Conservation (phyloP, 306 rosid species). For the Herpetospermum pedunculosum region DNA sequence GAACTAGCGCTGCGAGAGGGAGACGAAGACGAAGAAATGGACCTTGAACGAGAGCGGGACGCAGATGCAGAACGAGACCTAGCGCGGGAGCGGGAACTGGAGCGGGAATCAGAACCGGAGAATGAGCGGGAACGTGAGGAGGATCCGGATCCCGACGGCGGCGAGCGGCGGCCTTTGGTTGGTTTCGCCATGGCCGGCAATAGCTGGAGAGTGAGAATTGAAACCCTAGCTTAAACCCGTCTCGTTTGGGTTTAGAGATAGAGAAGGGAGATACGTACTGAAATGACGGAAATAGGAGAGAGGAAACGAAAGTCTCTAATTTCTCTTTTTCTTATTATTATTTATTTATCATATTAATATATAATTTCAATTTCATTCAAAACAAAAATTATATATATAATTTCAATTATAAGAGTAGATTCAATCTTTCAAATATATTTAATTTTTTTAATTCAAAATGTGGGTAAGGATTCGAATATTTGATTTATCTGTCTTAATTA, state of each 20-base stretch:
- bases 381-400: no score
- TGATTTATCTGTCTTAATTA: no score
- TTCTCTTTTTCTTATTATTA: no score
- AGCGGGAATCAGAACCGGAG: slow-evolving; percentile 46
- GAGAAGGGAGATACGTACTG: no score
- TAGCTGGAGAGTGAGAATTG: slow-evolving; percentile 9
- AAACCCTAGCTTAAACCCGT: slow-evolving; percentile 74
- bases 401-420: no score
- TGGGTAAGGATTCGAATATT: no score
- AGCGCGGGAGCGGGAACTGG: slow-evolving; percentile 47
- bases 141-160: slow-evolving; percentile 65
- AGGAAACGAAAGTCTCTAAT: neutral
- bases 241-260: neutral
- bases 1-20: slow-evolving; percentile 55
- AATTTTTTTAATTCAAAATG: no score
- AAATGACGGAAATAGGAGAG: neutral
- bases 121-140: slow-evolving; percentile 60
- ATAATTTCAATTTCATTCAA: no score
- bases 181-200: slow-evolving; percentile 73
- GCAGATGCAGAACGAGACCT: slow-evolving; percentile 33
- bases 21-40: slow-evolving; percentile 62
- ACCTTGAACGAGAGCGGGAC: slow-evolving; percentile 58
- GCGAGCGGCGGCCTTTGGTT: slow-evolving; percentile 80
- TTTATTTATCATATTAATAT: no score
- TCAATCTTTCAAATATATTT: no score